A percentile compares a stretch with the other conserved stretches of the same genome.
Conservation (phyloP, 1,139 yeast species). For the Geotrichum cucujoidarum region DNA sequence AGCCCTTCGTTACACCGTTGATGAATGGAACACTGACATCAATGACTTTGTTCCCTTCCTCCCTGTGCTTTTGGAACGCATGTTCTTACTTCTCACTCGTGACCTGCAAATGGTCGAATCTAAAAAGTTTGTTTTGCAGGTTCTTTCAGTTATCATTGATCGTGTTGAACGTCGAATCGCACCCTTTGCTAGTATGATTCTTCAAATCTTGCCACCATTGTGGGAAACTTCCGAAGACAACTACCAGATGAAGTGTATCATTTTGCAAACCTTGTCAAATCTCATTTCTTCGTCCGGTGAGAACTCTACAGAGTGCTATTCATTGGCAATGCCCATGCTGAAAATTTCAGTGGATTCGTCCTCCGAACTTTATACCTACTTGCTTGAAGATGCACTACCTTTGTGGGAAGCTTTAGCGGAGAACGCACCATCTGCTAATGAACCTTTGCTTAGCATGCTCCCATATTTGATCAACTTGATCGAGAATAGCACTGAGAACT, state of each 20-base stretch:
- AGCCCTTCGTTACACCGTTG: constrained; percentile 61
- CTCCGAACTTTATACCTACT: constrained; percentile 55
- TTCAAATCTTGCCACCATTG: constrained; percentile 60
- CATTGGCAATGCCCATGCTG: constrained; percentile 63
- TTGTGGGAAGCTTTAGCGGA: constrained; percentile 72
- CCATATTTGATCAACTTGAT: constrained; percentile 48
- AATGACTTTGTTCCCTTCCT: constrained; percentile 62
- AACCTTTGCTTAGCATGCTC: constrained; percentile 45
- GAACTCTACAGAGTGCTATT: constrained; percentile 55
- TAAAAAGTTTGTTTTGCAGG: constrained; percentile 62
- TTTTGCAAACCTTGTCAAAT: constrained; percentile 63
- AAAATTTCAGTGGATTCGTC: constrained; percentile 57
- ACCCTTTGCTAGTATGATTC: constrained; percentile 43
- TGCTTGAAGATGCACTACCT: constrained; percentile 85
- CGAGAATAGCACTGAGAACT: constrained; percentile 66
- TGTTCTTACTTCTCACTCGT: constrained; percentile 47
- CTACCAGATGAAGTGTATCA: constrained; percentile 63
- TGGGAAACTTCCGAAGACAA: constrained; percentile 66
- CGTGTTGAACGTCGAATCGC: constrained; percentile 39
- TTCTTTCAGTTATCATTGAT: constrained; percentile 61
- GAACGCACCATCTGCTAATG: constrained; percentile 40
- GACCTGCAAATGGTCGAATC: constrained; percentile 62
- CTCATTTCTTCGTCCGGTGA: constrained; percentile 61
- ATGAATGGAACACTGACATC: constrained; percentile 82
- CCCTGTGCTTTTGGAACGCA: constrained; percentile 45